A percentile compares a stretch with the other conserved stretches of the same genome.
Evolutionary conservation across 306 rosid species (phyloP).

Genomic region (Acacia acuminata): DNA sequence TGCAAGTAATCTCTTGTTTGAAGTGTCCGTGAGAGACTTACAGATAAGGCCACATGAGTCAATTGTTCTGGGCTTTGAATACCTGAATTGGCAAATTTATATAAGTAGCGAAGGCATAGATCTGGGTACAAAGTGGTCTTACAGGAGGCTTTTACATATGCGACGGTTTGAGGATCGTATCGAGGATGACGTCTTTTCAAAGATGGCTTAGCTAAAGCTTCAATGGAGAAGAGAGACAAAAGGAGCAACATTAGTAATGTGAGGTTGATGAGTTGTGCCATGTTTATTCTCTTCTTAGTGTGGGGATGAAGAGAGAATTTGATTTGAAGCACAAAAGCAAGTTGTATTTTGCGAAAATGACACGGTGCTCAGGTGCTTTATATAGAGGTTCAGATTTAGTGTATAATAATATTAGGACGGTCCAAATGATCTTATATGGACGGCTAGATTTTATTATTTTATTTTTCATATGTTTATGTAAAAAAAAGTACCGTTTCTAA

Average conservation of each 20-base stretch:
- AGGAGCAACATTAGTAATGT: neutral
- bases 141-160: slow-evolving; percentile 42
- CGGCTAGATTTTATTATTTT: neutral
- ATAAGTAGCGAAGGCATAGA: slow-evolving; percentile 42
- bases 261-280: slow-evolving; percentile 34
- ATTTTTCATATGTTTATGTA: neutral
- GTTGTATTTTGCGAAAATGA: slow-evolving; percentile 2
- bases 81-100: slow-evolving; percentile 25
- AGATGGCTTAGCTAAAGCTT: neutral
- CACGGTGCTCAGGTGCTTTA: neutral
- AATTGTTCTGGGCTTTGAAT: slow-evolving; percentile 35
- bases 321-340: neutral
- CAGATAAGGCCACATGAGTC: slow-evolving; percentile 38
- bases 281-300: neutral
- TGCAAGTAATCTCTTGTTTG: slow-evolving; percentile 36
- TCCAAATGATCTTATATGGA: neutral
- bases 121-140: slow-evolving; percentile 33
- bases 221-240: neutral
- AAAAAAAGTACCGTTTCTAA: neutral
- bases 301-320: neutral
- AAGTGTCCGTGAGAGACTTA: slow-evolving; percentile 44
- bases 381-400: slow-evolving; percentile 16
- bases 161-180: neutral
- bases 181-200: neutral
- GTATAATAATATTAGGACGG: neutral